A percentile compares a stretch with the other conserved stretches of the same genome.
Evolutionary conservation across 441 rosid species (phyloP).

Genomic region (Erodium moschatum): DNA sequence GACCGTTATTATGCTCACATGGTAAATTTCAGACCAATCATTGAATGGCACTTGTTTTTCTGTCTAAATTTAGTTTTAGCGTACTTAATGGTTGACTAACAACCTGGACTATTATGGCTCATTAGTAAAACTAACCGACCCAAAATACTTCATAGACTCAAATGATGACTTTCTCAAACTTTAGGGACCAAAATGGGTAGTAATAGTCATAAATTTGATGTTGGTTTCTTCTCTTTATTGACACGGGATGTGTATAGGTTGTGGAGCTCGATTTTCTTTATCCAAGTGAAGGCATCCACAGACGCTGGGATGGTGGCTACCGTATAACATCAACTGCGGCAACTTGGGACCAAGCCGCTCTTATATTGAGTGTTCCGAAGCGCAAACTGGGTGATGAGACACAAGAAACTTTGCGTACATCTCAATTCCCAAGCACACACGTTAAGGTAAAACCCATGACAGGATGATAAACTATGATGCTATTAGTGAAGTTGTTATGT

Average conservation of each 20-base stretch:
- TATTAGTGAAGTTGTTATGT: too few species aligned
- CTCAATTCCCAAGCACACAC: slow-evolving; percentile 94
- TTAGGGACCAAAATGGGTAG: not conserved
- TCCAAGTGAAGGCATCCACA: slow-evolving; percentile 97
- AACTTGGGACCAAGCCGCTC: slow-evolving; percentile 87
- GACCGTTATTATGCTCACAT: too few species aligned
- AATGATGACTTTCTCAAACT: not conserved
- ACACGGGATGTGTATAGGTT: slow-evolving; percentile 39
- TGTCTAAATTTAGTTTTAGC: too few species aligned
- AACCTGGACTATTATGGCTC: too few species aligned
- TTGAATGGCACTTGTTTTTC: too few species aligned
- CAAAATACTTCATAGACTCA: too few species aligned
- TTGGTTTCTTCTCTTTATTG: not conserved
- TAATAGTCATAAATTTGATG: not conserved
- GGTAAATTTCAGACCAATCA: too few species aligned
- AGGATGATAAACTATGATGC: not conserved
- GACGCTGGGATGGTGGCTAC: slow-evolving; percentile 89
- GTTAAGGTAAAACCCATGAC: slow-evolving; percentile 56
- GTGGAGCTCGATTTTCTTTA: slow-evolving; percentile 79
- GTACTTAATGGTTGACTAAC: too few species aligned
- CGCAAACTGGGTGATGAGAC: slow-evolving; percentile 88
- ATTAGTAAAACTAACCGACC: too few species aligned
- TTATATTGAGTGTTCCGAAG: slow-evolving; percentile 83
- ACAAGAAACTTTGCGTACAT: slow-evolving; percentile 89
- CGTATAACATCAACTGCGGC: slow-evolving; percentile 93